Base-by-base conservation (phyloP, 345 rosid genomes). In the Euphorbia peplus region DNA sequence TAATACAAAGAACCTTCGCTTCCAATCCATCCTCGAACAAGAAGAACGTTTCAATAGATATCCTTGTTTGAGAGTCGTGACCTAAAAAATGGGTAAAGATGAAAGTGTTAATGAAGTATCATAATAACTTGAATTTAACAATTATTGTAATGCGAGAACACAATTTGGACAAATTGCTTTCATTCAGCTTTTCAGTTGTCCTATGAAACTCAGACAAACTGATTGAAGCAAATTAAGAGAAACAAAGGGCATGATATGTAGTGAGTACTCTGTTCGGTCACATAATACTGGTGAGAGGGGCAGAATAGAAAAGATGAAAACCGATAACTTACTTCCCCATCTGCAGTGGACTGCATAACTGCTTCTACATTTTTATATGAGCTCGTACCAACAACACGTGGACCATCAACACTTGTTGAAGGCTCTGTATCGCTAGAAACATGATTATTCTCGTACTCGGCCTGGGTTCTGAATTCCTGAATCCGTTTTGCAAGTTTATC, bases 1-100 rank as follows among this genome's bases (percentile, higher is more conserved):
- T 19, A 89, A 92, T 26, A 92, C 90, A 81, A 92, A 92, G 79
- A 89, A 89, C 70, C 92, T 86, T 76, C 96, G 86, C 73, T 92
- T 89, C 96, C 96, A 92, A 57, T 88, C 93, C 60, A 85, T 83
- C 74, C 88, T 89, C 68, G 75, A 76, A 74, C 82, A 77, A 69
- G 97, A 84, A 24, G 97, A 82, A 61, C 90, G 84, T 73, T 88
- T 89, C 65, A 88, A 72, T 57, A 92, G 86, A 84, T 92, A 92
- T 46, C 98, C 98, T 63, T 86, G 91, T 70, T 88, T 89, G 70
- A 86, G 82, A 30, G 80, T 87, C 71, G 77, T 83, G 72, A 84
- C 81, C 88, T 86, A 73, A 25, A 63, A n/a, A 66, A 63, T 18
- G 70, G 25, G 37, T 2, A 32, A 32, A 32, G 37, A 32, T 6